Evolutionary conservation across 1,139 yeast genomes (phyloP), one percentile per base, ranked within the genome.

Genomic region (Pichia cactophila): DNA sequence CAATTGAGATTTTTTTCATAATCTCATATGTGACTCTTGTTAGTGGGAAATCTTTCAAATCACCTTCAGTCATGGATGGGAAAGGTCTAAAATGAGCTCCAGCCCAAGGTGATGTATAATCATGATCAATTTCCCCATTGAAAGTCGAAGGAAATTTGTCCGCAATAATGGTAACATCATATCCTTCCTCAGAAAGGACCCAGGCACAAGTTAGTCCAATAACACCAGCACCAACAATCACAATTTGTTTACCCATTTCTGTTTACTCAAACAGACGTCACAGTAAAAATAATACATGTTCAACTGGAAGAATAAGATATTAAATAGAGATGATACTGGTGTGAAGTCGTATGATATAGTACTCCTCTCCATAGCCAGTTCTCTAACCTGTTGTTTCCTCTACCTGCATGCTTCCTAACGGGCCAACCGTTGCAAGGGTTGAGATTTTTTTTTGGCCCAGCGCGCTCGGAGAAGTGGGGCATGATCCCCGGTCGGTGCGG

Each of bases 51-150:
- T 81, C 86, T 36, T 70, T 64, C 41, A 63, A 60, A 33, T 80
- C 85, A 28, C 65, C 62, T 0, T 61, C 68, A 44, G 65, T 66
- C 26, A 62, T 67, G 35, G 73, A 67, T 5, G 90, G 89, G 54
- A 73, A 75, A 3, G 92, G 89, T 52, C 90, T 70, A 65, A 74
- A 83, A 64, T 85, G 92, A 1, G 92, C 94, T 5, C 94, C 94
- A 0, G 90, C 88, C 83, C 86, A 81, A 4, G 83, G 76, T 0
- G 88, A 81, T 2, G 90, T 81, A 58, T 80, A 84, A 35, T 69
- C 66, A 2, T 76, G 65, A 23, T 23, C 23, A 23, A 23, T 23
- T 16, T 56, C 54, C n/a, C 42, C 31, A 20, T 67, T 54, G 23
- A 68, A 71, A 42, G 54, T 56, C 20, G 58, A 52, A 50, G 89